These are phyloP conservation scores for Podospora anserina DNA, from an alignment of 495 filamentous ascomycete species.

Conservation along the genomic window DNA sequence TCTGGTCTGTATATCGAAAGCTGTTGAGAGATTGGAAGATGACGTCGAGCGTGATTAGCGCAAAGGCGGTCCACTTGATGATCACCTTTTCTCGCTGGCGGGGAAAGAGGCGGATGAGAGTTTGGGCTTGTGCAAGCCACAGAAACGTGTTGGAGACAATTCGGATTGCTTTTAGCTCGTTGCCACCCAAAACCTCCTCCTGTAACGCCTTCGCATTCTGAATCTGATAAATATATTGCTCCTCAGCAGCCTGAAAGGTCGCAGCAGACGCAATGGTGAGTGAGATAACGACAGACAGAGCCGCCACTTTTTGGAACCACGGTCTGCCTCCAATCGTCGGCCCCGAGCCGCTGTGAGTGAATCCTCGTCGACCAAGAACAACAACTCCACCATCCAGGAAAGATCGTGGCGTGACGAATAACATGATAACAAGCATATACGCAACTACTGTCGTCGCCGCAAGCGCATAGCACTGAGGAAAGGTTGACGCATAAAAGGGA, in stretches of 20 bases:
- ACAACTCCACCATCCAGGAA: constrained; percentile 83
- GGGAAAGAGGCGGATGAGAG: constrained; percentile 89
- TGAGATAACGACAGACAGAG: constrained; percentile 83
- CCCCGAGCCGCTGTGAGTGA: constrained; percentile 75
- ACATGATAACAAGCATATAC: constrained; percentile 91
- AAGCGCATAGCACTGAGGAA: constrained; percentile 87
- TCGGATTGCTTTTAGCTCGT: constrained; percentile 81
- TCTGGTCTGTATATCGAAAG: constrained; percentile 58
- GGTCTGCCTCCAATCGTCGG: constrained; percentile 88
- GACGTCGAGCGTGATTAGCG: constrained; percentile 83
- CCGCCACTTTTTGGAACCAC: constrained; percentile 94
- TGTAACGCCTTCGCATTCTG: constrained; percentile 70
- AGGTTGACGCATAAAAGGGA: constrained; percentile 89
- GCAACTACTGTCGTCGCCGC: constrained; percentile 87
- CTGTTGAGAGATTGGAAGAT: constrained; percentile 86
- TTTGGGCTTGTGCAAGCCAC: constrained; percentile 97
- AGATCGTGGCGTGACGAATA: constrained; percentile 85
- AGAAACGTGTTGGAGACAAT: constrained; percentile 92
- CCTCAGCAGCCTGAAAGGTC: constrained; percentile 76
- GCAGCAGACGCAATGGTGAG: constrained; percentile 89
- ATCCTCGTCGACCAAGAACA: constrained; percentile 75
- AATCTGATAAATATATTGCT: constrained; percentile 69
- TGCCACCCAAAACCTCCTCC: constrained; percentile 69
- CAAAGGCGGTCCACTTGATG: constrained; percentile 98
- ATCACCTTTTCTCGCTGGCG: constrained; percentile 95